Conservation (phyloP, 2,329 filamentous ascomycete species). For the Claviceps sp. region DNA sequence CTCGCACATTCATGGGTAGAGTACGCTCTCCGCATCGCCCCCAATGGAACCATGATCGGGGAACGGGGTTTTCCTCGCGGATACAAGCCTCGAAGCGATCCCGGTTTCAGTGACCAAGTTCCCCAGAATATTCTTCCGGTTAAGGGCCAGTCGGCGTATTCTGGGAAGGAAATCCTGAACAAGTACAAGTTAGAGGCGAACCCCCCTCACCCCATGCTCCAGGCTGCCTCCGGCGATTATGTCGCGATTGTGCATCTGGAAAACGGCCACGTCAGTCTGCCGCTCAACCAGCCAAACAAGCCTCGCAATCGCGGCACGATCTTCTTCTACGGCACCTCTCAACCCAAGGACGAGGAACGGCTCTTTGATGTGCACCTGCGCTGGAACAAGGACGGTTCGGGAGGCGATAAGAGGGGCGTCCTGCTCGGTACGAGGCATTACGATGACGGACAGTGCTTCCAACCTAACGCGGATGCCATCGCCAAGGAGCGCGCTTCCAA, state of each 20-base stretch:
- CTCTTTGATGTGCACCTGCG: slow-evolving; percentile 53
- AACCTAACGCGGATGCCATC: slow-evolving; percentile 50
- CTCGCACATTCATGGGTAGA: slow-evolving; percentile 74
- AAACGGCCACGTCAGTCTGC: slow-evolving; percentile 61
- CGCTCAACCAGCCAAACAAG: slow-evolving; percentile 42
- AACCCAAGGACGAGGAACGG: slow-evolving; percentile 38
- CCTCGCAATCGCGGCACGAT: slow-evolving; percentile 56
- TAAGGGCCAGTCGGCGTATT: slow-evolving; percentile 49
- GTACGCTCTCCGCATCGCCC: slow-evolving; percentile 53
- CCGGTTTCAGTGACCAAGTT: slow-evolving; percentile 42
- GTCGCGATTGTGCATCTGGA: slow-evolving; percentile 58
- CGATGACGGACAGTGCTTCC: slow-evolving; percentile 84
- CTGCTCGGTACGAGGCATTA: slow-evolving; percentile 69
- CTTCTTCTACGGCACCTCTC: slow-evolving; percentile 57
- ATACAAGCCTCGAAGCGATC: slow-evolving; percentile 42
- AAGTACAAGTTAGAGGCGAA: slow-evolving; percentile 23
- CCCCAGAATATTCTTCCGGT: slow-evolving; percentile 52
- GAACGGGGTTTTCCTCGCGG: slow-evolving; percentile 62
- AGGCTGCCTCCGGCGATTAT: slow-evolving; percentile 44
- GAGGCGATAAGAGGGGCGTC: slow-evolving; percentile 64
- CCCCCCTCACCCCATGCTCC: slow-evolving; percentile 47
- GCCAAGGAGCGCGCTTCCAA: slow-evolving; percentile 43
- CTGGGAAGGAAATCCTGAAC: slow-evolving; percentile 39
- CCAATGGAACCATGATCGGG: slow-evolving; percentile 61
- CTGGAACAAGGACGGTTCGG: slow-evolving; percentile 71